Percentiles rank a stretch among this genome's conserved stretches.
Conservation (phyloP, 805 yeast genomes). For the Danielozyma ontarioensis region DNA sequence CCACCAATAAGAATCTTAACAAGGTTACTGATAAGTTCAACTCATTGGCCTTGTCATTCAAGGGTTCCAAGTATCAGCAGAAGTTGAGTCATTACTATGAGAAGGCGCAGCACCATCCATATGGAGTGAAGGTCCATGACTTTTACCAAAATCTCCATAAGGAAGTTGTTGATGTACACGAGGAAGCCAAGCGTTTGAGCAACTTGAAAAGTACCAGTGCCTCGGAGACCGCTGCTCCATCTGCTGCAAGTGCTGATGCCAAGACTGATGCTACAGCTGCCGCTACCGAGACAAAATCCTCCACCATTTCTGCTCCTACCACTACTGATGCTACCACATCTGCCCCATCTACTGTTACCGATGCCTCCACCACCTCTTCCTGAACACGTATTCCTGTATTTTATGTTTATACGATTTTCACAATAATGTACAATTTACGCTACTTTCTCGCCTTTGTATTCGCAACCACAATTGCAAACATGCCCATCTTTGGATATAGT, state of each 20-base stretch:
- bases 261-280: too few relatives aligned
- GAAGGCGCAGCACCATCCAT: slow-evolving; percentile 38
- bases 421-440: too few relatives aligned
- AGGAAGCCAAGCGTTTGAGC: slow-evolving; percentile 68
- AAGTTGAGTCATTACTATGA: slow-evolving; percentile 43
- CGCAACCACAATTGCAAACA: too few relatives aligned
- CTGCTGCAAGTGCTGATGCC: background rate
- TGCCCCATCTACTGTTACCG: background rate
- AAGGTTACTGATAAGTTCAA: slow-evolving; percentile 21
- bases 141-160: slow-evolving; percentile 53
- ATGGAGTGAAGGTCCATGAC: slow-evolving; percentile 56
- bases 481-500: too few relatives aligned
- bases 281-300: too few relatives aligned
- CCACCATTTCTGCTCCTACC: slow-evolving; percentile 1
- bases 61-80: slow-evolving; percentile 26
- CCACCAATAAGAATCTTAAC: slow-evolving; percentile 26
- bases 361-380: background rate
- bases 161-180: slow-evolving; percentile 62
- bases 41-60: slow-evolving; percentile 33
- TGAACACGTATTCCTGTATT: too few relatives aligned
- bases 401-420: too few relatives aligned
- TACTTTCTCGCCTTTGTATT: too few relatives aligned
- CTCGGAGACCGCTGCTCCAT: background rate
- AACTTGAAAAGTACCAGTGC: slow-evolving; percentile 43
- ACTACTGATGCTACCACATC: background rate